These are phyloP conservation scores for Spathaspora gorwiae DNA, from an alignment of 805 yeast genomes.

Conservation along the genomic window DNA sequence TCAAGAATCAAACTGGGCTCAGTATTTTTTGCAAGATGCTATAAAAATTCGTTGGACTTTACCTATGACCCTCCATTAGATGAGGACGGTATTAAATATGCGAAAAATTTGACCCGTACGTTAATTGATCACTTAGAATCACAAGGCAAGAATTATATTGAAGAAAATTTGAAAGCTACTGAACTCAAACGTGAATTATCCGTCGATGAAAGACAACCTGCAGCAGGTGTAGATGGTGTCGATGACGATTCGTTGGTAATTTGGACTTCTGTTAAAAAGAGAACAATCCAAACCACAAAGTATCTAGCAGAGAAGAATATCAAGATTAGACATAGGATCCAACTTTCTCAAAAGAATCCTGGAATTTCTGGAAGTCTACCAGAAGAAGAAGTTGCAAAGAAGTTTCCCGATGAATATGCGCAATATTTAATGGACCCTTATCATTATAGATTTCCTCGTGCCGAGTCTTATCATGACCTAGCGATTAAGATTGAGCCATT, in stretches of 20 bases:
- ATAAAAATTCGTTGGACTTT: constrained; percentile 51
- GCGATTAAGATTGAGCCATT: constrained; percentile 93
- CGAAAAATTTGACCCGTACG: constrained; percentile 58
- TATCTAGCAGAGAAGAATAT: constrained; percentile 62
- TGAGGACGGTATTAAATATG: constrained; percentile 65
- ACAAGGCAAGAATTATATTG: constrained; percentile 31
- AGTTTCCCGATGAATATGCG: constrained; percentile 66
- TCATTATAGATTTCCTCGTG: constrained; percentile 86
- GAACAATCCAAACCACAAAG: constrained; percentile 77
- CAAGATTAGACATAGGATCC: constrained; percentile 69
- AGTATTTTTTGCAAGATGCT: constrained; percentile 87
- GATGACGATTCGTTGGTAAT: constrained; percentile 65
- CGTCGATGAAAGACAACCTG: constrained; percentile 37
- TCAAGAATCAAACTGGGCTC: constrained; percentile 82
- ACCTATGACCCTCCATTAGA: constrained; percentile 79
- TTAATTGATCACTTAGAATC: constrained; percentile 37
- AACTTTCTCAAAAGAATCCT: constrained; percentile 82
- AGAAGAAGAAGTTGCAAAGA: constrained; percentile 51
- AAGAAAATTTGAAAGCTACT: constrained; percentile 5
- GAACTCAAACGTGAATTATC: constrained; percentile 15
- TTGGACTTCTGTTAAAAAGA: constrained; percentile 91
- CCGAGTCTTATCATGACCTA: constrained; percentile 93
- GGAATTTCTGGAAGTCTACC: constrained; percentile 76
- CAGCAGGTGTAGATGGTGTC: constrained; percentile 53
- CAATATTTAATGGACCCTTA: constrained; percentile 75